phyloP scores from a whole-genome alignment of 495 filamentous ascomycete species.

The Cenococcum geophilum region DNA sequence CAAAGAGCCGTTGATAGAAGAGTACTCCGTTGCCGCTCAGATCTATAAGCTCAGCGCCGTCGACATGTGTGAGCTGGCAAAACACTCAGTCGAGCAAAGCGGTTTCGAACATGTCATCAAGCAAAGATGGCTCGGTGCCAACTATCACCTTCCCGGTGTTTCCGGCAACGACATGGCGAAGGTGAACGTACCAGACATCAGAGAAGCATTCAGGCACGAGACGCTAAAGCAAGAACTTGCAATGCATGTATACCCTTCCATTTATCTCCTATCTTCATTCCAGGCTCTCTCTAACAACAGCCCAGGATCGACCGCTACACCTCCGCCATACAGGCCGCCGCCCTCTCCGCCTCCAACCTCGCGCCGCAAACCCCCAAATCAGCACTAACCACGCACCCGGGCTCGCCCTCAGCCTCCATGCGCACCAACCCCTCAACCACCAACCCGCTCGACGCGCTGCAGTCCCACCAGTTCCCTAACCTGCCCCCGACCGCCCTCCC shows the following conservation, averaged over 20 bases:
- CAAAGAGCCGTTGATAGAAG: conserved; percentile 95
- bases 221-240: conserved; percentile 73
- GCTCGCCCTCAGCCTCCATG: conserved; percentile 32
- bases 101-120: conserved; percentile 88
- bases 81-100: conserved; percentile 89
- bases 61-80: conserved; percentile 97
- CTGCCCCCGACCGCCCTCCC: conserved; percentile 15
- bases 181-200: conserved; percentile 89
- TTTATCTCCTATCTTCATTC: background rate
- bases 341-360: conserved; percentile 21
- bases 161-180: conserved; percentile 86
- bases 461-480: conserved; percentile 17
- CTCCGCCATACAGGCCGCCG: conserved; percentile 15
- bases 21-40: conserved; percentile 95
- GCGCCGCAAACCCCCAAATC: conserved; percentile 14
- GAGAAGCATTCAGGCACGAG: conserved; percentile 80
- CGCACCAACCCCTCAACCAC: conserved; percentile 28
- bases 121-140: conserved; percentile 77
- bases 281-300: background rate
- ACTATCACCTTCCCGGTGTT: conserved; percentile 66
- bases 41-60: conserved; percentile 97
- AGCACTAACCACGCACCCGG: conserved; percentile 15
- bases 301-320: conserved; percentile 36
- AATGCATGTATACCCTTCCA: conserved; percentile 51
- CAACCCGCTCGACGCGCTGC: conserved; percentile 12